Evolutionary conservation across 2,329 filamentous ascomycete species (phyloP).

Genomic region (Penicillium sp.): DNA sequence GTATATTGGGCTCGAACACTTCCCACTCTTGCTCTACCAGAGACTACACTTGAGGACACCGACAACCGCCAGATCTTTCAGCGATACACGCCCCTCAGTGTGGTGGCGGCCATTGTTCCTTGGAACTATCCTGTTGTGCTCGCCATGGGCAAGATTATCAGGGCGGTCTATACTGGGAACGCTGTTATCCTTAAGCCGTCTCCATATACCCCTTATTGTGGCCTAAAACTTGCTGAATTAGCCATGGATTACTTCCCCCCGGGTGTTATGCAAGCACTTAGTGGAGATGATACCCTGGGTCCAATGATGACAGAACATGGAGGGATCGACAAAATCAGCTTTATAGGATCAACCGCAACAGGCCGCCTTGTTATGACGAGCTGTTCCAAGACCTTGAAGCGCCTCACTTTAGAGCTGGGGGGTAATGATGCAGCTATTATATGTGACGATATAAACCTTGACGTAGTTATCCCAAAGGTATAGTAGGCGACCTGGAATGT

Average conservation of each 20-base stretch:
- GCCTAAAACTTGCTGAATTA: slow-evolving; percentile 12
- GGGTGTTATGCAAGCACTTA: slow-evolving; percentile 14
- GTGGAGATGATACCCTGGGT: background rate
- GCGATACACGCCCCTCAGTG: slow-evolving; percentile 38
- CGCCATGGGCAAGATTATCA: slow-evolving; percentile 54
- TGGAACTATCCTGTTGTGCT: slow-evolving; percentile 58
- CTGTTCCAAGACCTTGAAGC: slow-evolving; percentile 41
- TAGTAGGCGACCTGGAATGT: too few relatives aligned
- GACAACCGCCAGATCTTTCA: slow-evolving; percentile 32
- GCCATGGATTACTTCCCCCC: background rate
- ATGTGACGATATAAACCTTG: slow-evolving; percentile 2
- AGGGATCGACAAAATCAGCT: slow-evolving; percentile 24
- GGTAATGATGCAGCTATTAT: slow-evolving; percentile 42
- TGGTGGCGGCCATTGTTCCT: slow-evolving; percentile 58
- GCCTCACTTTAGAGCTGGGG: slow-evolving; percentile 48
- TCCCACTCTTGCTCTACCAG: slow-evolving; percentile 40
- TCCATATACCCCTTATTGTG: background rate
- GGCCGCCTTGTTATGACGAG: slow-evolving; percentile 23
- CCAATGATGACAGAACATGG: slow-evolving; percentile 5
- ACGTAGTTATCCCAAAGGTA: background rate
- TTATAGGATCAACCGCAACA: slow-evolving; percentile 23
- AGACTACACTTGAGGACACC: slow-evolving; percentile 53
- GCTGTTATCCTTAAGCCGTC: slow-evolving; percentile 51
- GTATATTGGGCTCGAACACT: slow-evolving; percentile 9
- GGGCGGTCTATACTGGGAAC: slow-evolving; percentile 56